A percentile compares a stretch with the other conserved stretches of the same genome.
phyloP scores from a whole-genome alignment of 352 stramenopile genomes.

The Thalassiosira mediterranea region DNA sequence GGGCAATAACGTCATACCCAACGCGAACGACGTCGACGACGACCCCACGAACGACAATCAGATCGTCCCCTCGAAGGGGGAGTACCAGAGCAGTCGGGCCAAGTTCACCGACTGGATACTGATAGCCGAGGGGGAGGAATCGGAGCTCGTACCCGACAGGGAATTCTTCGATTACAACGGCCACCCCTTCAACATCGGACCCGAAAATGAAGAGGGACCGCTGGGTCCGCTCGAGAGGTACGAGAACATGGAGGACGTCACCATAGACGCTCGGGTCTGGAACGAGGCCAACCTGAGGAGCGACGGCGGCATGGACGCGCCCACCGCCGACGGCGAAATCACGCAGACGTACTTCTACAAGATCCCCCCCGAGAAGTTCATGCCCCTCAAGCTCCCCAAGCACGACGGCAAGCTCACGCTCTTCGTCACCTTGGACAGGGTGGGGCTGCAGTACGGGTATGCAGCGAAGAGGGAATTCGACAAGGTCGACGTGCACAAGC shows the following conservation, averaged over 20 bases:
- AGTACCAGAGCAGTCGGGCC: constrained; percentile 15
- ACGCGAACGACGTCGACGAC: constrained; percentile 22
- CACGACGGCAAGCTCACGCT: constrained; percentile 28
- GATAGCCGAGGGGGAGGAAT: constrained; percentile 3
- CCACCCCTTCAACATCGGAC: constrained; percentile 16
- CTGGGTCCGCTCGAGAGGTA: constrained; percentile 3
- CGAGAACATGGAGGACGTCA: constrained; percentile 33
- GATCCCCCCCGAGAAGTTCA: constrained; percentile 22
- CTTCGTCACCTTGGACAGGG: constrained; percentile 26
- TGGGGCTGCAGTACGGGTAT: constrained; percentile 24
- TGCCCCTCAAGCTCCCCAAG: constrained; percentile 18
- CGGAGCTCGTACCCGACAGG: constrained; percentile 15
- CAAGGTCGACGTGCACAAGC: constrained; percentile 18
- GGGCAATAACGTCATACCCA: constrained; percentile 4
- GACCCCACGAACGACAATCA: constrained; percentile 21
- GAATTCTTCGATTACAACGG: constrained; percentile 27
- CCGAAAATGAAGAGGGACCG: constrained; percentile 3
- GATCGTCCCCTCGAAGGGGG: constrained; percentile 8
- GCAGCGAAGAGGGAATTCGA: constrained; percentile 14
- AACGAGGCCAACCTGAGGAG: not conserved
- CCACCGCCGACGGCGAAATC: constrained; percentile 10
- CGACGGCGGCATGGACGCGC: constrained; percentile 18
- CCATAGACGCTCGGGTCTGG: constrained; percentile 2
- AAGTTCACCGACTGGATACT: constrained; percentile 25
- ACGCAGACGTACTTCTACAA: constrained; percentile 26